Conservation (phyloP, 2,329 filamentous ascomycete genomes). For the Diaporthe longicolla region DNA sequence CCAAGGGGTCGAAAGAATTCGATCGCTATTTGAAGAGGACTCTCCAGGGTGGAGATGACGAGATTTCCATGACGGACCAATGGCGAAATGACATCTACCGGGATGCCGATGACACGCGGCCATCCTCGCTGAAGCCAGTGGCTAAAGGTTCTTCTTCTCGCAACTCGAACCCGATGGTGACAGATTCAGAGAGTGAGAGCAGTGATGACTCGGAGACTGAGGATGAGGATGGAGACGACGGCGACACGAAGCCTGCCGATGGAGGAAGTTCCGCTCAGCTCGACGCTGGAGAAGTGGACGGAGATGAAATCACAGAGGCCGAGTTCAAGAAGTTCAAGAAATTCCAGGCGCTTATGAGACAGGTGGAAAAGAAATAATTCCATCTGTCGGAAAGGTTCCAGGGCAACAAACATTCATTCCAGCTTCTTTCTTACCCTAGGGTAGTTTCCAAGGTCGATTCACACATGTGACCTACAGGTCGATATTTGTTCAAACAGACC, state of each 20-base stretch:
- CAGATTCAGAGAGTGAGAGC: slow-evolving; percentile 11
- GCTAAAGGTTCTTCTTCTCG: slow-evolving; percentile 10
- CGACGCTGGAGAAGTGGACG: neutral
- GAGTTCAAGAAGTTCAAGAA: neutral
- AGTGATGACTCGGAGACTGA: slow-evolving; percentile 18
- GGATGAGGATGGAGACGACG: neutral
- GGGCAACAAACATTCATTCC: neutral
- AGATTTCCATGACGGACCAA: slow-evolving; percentile 25
- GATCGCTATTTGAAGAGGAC: slow-evolving; percentile 18
- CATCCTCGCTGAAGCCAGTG: slow-evolving; percentile 4
- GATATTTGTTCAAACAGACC: neutral
- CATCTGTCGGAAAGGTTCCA: no score
- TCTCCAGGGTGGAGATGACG: slow-evolving; percentile 26
- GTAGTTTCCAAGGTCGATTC: neutral
- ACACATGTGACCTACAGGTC: neutral
- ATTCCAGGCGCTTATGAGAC: slow-evolving; percentile 1
- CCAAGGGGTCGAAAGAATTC: slow-evolving; percentile 30
- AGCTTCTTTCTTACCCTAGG: neutral
- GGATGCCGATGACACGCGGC: neutral
- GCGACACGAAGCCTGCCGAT: neutral
- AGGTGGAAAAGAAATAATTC: neutral
- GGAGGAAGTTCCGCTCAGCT: neutral
- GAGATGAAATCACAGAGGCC: slow-evolving; percentile 1
- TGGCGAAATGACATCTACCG: slow-evolving; percentile 30
- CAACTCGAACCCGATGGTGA: neutral